Conservation (phyloP, 164 flowering plant species). For the Umbilicus rupestris region DNA sequence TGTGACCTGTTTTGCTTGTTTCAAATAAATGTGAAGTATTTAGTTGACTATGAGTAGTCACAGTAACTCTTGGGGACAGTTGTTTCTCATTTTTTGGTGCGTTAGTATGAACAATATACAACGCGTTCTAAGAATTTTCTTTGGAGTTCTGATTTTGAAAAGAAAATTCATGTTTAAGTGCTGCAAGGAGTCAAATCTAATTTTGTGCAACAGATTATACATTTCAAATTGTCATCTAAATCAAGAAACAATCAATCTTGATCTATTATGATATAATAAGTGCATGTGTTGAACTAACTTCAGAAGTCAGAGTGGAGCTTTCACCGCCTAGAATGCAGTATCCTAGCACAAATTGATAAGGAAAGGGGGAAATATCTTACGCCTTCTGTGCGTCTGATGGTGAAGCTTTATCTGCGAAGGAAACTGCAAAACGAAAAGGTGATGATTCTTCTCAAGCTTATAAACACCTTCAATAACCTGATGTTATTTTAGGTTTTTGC, state of each 20-base stretch:
- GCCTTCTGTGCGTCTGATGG: slow-evolving; percentile 76
- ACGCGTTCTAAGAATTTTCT: too few species aligned
- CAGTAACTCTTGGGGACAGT: too few species aligned
- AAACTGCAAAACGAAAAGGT: slow-evolving; percentile 76
- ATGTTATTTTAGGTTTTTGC: not conserved
- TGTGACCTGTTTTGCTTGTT: not conserved
- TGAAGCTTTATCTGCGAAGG: slow-evolving; percentile 55
- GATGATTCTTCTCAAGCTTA: slow-evolving; percentile 7
- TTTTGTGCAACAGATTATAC: too few species aligned
- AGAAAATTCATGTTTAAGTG: too few species aligned
- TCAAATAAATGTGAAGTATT: not conserved
- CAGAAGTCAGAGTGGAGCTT: slow-evolving; percentile 90
- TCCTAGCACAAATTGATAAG: slow-evolving; percentile 44
- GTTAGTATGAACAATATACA: too few species aligned
- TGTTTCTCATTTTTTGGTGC: too few species aligned
- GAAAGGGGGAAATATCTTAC: slow-evolving; percentile 57
- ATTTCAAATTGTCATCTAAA: not conserved
- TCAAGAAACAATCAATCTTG: not conserved
- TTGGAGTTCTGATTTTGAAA: too few species aligned
- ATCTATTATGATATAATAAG: not conserved
- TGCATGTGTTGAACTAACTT: slow-evolving; percentile 11
- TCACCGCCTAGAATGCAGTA: slow-evolving; percentile 72
- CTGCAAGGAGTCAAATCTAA: too few species aligned
- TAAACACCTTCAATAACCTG: not conserved
- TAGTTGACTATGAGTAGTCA: not conserved